Conservation (phyloP, 2,329 filamentous ascomycete species). For the Nothophaeocryptopus gaeumannii region DNA sequence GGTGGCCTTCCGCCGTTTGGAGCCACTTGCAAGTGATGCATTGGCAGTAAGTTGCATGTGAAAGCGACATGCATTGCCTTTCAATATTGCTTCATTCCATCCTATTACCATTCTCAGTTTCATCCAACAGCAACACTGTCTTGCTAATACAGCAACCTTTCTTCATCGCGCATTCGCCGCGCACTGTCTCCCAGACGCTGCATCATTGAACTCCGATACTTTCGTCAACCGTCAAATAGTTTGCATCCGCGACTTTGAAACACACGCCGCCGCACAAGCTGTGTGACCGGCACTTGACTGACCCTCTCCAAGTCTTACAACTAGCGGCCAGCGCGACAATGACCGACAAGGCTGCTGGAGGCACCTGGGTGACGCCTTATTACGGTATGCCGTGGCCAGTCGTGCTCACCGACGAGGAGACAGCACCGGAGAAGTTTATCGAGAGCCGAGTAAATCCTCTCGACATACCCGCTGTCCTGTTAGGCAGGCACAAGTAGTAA, state of each 20-base stretch:
- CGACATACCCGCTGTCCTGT: constrained; percentile 21
- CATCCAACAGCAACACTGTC: too few species aligned
- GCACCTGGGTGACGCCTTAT: constrained; percentile 17
- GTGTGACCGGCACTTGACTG: not conserved
- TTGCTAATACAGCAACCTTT: too few species aligned
- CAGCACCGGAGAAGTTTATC: constrained; percentile 15
- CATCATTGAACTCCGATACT: not conserved
- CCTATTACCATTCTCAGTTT: too few species aligned
- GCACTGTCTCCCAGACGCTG: too few species aligned
- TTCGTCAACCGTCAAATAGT: not conserved
- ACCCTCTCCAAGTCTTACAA: not conserved
- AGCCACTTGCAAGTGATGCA: too few species aligned
- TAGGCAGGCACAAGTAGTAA: constrained; percentile 26
- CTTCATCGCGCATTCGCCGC: too few species aligned
- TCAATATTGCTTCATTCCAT: too few species aligned
- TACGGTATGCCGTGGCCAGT: constrained; percentile 22
- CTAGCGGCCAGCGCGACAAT: not conserved
- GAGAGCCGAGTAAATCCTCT: not conserved
- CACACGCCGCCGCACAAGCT: not conserved
- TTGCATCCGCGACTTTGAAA: not conserved
- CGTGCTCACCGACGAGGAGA: constrained; percentile 19
- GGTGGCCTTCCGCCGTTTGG: too few species aligned
- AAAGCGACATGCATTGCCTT: too few species aligned
- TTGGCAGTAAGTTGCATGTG: too few species aligned
- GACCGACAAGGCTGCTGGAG: constrained; percentile 4